phyloP scores from a whole-genome alignment of 2,329 filamentous ascomycete genomes.

The Pyrenophora seminiperda region DNA sequence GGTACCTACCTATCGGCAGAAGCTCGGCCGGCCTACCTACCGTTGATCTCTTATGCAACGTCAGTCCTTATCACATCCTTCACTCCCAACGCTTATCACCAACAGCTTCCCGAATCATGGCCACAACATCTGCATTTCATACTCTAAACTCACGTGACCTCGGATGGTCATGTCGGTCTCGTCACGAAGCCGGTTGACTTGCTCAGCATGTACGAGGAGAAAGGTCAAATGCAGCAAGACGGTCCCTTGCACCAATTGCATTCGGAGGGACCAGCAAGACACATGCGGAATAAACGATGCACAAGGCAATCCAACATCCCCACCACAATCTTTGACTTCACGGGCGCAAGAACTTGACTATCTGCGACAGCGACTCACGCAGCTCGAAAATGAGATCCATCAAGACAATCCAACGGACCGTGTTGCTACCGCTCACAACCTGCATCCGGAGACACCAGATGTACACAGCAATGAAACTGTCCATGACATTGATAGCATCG shows the following conservation, averaged over 20 bases:
- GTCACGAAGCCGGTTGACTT: slow-evolving; percentile 23
- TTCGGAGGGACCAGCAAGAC: slow-evolving; percentile 27
- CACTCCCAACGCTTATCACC: background rate
- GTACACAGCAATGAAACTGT: too few species aligned
- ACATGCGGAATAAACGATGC: slow-evolving; percentile 10
- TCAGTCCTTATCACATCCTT: background rate
- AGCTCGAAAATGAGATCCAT: slow-evolving; percentile 27
- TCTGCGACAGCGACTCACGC: slow-evolving; percentile 29
- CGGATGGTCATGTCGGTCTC: background rate
- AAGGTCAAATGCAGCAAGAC: slow-evolving; percentile 50
- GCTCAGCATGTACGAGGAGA: slow-evolving; percentile 33
- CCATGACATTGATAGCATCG: too few species aligned
- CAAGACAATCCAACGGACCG: slow-evolving; percentile 8
- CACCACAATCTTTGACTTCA: background rate
- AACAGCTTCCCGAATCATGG: background rate
- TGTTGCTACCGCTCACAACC: background rate
- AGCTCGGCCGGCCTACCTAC: background rate
- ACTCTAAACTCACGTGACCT: background rate
- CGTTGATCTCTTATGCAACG: background rate
- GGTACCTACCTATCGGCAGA: too few species aligned
- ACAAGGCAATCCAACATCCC: background rate
- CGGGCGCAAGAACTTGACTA: slow-evolving; percentile 16
- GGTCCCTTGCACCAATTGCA: slow-evolving; percentile 49
- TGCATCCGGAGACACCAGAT: too few species aligned
- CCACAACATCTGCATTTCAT: background rate